These are phyloP conservation scores for Starmerella lactis-condensi DNA, from an alignment of 805 yeast genomes.

Conservation along the genomic window DNA sequence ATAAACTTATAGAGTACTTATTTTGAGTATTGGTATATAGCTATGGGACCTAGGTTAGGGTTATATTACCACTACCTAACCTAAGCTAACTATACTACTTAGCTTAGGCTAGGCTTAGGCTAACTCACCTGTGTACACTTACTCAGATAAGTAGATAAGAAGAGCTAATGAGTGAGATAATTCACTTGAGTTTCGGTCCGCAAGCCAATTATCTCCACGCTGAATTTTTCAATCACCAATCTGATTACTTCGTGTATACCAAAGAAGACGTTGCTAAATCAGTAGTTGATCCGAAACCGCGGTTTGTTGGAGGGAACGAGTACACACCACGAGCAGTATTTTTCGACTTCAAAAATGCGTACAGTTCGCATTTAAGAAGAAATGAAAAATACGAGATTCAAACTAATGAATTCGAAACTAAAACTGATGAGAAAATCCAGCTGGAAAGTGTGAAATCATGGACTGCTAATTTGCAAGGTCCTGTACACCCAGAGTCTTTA, in stretches of 20 bases:
- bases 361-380: slow-evolving; percentile 30
- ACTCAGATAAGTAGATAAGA: not conserved
- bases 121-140: too few species aligned
- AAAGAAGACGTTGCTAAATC: slow-evolving; percentile 17
- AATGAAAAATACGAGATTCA: slow-evolving; percentile 3
- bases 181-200: slow-evolving; percentile 59
- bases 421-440: not conserved
- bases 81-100: too few species aligned
- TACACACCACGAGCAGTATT: slow-evolving; percentile 65
- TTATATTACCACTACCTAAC: too few species aligned
- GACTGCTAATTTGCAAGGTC: slow-evolving; percentile 60
- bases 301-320: slow-evolving; percentile 32
- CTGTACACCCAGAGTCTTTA: slow-evolving; percentile 44
- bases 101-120: too few species aligned
- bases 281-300: slow-evolving; percentile 30
- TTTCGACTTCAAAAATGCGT: slow-evolving; percentile 69
- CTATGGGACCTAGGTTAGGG: too few species aligned
- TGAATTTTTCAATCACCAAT: slow-evolving; percentile 70
- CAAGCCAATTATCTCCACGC: slow-evolving; percentile 55
- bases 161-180: slow-evolving; percentile 45
- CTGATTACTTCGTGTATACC: slow-evolving; percentile 39
- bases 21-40: too few species aligned
- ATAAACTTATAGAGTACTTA: too few species aligned
- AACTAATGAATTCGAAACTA: not conserved
- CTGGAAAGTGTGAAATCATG: slow-evolving; percentile 27